These are phyloP conservation scores for Diversispora eburnea DNA, from an alignment of 192 early-diverging fungal genomes.

Conservation along the genomic window DNA sequence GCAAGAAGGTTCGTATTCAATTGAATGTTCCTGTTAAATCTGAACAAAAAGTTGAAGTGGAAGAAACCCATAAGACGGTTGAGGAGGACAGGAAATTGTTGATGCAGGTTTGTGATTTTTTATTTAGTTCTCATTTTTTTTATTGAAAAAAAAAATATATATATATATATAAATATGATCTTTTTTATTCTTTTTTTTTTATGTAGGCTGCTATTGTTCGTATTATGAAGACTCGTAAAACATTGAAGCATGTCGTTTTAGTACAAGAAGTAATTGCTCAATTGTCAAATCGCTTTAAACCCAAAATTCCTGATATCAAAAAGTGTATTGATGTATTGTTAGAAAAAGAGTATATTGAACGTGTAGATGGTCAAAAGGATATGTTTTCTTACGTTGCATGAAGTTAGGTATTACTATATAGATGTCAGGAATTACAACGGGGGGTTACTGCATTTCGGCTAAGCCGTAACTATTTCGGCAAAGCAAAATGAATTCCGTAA, in stretches of 20 bases:
- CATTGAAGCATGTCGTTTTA: slow-evolving; percentile 77
- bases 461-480: too few relatives aligned
- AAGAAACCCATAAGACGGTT: slow-evolving; percentile 89
- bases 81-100: slow-evolving; percentile 87
- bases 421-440: too few relatives aligned
- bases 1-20: slow-evolving; percentile 87
- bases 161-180: too few relatives aligned
- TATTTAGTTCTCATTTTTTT: background rate
- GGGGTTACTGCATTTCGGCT: too few relatives aligned
- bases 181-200: background rate
- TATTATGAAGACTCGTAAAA: slow-evolving; percentile 98
- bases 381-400: slow-evolving; percentile 78
- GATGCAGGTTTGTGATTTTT: slow-evolving; percentile 69
- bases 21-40: slow-evolving; percentile 79
- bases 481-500: too few relatives aligned
- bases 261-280: slow-evolving; percentile 88
- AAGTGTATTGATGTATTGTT: slow-evolving; percentile 93
- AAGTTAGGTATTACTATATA: background rate
- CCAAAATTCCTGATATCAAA: slow-evolving; percentile 88
- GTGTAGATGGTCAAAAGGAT: slow-evolving; percentile 76
- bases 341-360: slow-evolving; percentile 90
- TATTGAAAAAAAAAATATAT: background rate
- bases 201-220: slow-evolving; percentile 91
- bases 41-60: slow-evolving; percentile 87
- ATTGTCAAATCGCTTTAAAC: slow-evolving; percentile 84